A percentile compares a stretch with the other conserved stretches of the same genome.
Evolutionary conservation across 1,284 basidiomycete species (phyloP).

Genomic region (Trichosporon sp.): DNA sequence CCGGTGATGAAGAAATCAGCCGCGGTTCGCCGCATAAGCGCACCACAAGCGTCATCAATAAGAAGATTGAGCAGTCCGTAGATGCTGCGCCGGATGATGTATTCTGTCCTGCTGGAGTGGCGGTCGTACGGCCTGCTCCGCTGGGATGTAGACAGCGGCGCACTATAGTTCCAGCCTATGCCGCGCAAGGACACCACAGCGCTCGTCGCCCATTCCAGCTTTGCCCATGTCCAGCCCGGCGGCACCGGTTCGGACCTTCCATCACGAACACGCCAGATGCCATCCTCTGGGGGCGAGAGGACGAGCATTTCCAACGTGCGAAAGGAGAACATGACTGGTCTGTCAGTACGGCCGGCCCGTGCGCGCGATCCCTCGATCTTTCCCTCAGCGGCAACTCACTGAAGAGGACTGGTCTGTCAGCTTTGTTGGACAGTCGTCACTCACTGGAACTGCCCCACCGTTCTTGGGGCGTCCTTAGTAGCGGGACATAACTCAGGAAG

Average conservation of each 20-base stretch:
- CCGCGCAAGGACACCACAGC: conserved; percentile 47
- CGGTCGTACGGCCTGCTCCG: conserved; percentile 37
- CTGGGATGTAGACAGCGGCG: conserved; percentile 38
- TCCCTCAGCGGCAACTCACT: conserved; percentile 29
- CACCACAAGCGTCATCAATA: conserved; percentile 25
- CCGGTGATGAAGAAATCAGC: conserved; percentile 40
- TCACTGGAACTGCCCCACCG: conserved; percentile 39
- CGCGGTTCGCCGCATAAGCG: conserved; percentile 37
- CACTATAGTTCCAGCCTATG: conserved; percentile 49
- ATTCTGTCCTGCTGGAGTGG: conserved; percentile 33
- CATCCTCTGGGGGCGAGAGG: conserved; percentile 45
- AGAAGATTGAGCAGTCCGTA: conserved; percentile 20
- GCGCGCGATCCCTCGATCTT: not conserved
- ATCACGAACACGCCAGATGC: conserved; percentile 37
- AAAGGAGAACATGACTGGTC: conserved; percentile 29
- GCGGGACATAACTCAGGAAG: conserved; percentile 31
- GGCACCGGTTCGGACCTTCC: conserved; percentile 42
- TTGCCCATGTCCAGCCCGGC: conserved; percentile 42
- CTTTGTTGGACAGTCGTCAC: not conserved
- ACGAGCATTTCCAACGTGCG: conserved; percentile 42
- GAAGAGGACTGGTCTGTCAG: conserved; percentile 24
- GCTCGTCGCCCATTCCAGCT: conserved; percentile 44
- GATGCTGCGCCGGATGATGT: conserved; percentile 28
- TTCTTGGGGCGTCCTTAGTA: conserved; percentile 31
- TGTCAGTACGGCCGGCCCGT: conserved; percentile 12